These are phyloP conservation scores for Moniliophthora roreri DNA, from an alignment of 1,284 basidiomycete species.

Conservation along the genomic window DNA sequence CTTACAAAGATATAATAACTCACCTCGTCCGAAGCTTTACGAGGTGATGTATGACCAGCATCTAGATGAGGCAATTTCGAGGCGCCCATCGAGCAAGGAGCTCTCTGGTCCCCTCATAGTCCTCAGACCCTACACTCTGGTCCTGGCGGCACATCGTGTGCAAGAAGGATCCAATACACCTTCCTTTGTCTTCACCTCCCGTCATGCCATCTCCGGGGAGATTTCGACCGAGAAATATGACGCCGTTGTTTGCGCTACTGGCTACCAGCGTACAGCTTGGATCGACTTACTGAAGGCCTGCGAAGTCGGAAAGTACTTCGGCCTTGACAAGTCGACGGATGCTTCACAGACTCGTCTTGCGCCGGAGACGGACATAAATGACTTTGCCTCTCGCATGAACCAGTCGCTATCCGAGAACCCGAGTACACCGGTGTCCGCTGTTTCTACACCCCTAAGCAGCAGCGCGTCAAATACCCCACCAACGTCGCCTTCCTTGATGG, in stretches of 20 bases:
- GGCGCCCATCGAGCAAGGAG: slow-evolving; percentile 22
- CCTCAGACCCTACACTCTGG: slow-evolving; percentile 38
- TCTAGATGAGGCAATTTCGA: slow-evolving; percentile 43
- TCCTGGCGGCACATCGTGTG: slow-evolving; percentile 25
- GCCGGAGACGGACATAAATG: neutral
- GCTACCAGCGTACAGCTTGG: slow-evolving; percentile 56
- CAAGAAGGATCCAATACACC: slow-evolving; percentile 20
- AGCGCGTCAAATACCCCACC: slow-evolving; percentile 28
- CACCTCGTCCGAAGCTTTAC: slow-evolving; percentile 37
- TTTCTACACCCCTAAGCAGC: slow-evolving; percentile 8
- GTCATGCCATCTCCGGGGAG: slow-evolving; percentile 34
- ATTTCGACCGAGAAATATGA: slow-evolving; percentile 42
- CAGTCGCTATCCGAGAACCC: neutral
- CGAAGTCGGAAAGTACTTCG: slow-evolving; percentile 43
- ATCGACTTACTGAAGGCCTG: slow-evolving; percentile 43
- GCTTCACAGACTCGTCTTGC: neutral
- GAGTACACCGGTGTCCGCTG: slow-evolving; percentile 1
- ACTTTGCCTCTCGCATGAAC: neutral
- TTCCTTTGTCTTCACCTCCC: slow-evolving; percentile 34
- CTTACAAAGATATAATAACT: slow-evolving; percentile 1
- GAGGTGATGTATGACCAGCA: slow-evolving; percentile 56
- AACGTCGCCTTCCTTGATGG: slow-evolving; percentile 28
- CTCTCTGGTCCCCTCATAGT: slow-evolving; percentile 31
- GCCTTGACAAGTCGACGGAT: slow-evolving; percentile 25
- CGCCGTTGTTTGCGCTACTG: slow-evolving; percentile 55